Conservation (phyloP, 495 filamentous ascomycete species). For the Neurospora sp. region DNA sequence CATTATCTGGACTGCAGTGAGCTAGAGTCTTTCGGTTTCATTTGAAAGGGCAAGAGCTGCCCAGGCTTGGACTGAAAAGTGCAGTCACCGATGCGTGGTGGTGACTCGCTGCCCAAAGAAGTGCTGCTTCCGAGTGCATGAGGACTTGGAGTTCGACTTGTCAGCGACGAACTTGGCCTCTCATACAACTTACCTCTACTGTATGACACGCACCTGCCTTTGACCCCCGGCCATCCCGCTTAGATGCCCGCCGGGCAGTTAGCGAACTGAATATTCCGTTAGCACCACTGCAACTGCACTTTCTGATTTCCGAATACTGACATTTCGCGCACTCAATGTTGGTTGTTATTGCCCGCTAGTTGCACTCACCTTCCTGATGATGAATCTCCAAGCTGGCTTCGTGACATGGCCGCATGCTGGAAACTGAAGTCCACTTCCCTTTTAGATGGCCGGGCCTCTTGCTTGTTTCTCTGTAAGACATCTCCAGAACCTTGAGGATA, state of each 20-base stretch:
- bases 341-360: not conserved
- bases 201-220: too few species aligned
- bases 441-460: not conserved
- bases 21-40: not conserved
- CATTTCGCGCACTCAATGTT: too few species aligned
- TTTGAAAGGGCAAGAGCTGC: not conserved
- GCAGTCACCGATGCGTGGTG: not conserved
- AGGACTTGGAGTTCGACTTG: too few species aligned
- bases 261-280: too few species aligned
- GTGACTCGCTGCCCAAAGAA: not conserved
- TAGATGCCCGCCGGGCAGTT: too few species aligned
- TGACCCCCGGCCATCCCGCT: too few species aligned
- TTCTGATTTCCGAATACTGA: too few species aligned
- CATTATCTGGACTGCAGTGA: not conserved
- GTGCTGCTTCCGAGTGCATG: not conserved
- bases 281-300: too few species aligned
- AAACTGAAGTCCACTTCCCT: not conserved
- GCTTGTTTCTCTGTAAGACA: not conserved
- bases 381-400: not conserved
- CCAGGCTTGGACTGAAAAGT: not conserved
- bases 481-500: not conserved
- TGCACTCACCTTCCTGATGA: not conserved
- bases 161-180: too few species aligned
- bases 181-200: too few species aligned
- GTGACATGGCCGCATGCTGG: too few species aligned